Evolutionary conservation across 1,139 yeast genomes (phyloP), one percentile per base, ranked within the genome.

Genomic region (Arxiozyma slooffiae): DNA sequence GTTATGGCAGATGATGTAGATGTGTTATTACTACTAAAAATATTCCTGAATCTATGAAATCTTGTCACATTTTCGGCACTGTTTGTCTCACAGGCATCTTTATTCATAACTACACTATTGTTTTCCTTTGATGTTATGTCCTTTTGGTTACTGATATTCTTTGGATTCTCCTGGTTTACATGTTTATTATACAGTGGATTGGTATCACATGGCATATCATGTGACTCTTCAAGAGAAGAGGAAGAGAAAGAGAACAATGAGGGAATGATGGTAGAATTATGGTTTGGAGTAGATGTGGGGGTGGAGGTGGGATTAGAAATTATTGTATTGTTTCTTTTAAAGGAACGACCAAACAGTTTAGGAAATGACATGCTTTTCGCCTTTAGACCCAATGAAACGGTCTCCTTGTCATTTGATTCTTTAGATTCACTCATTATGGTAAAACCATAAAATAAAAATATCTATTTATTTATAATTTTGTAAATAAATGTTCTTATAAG

Each of bases 41-140:
- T 55, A 44, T 48, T 52, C 43, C 52, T 57, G 38, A 56, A 42
- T 41, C 53, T 55, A 11, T 52, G 48, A 43, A 57, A 53, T 41
- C 55, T 52, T 26, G 57, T 51, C 34, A 51, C 47, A n/a, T 48
- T 53, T 2, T 42, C 48, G 7, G 24, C 42, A n/a, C n/a, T 38
- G 36, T 41, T 44, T 22, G 18, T 20, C 6, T 21, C 45, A 20
- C 7, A 4, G 16, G 7, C 30, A 16, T 4, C 26, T 20, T 30
- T 9, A 18, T 34, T 21, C 18, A 42, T 34, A 20, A 6, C 22
- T 4, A 20, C 26, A 30, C 30, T 30, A 7, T 30, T n/a, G 3
- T 1, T 30, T 30, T 16, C 6, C n/a, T 30, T 30, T 9, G 36
- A 7, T 30, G 36, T 30, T 30, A 14, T 4, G n/a, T 30, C 3